A percentile compares a stretch with the other conserved stretches of the same genome.
phyloP scores from a whole-genome alignment of 306 rosid genomes.

The Dryas alaskensis region DNA sequence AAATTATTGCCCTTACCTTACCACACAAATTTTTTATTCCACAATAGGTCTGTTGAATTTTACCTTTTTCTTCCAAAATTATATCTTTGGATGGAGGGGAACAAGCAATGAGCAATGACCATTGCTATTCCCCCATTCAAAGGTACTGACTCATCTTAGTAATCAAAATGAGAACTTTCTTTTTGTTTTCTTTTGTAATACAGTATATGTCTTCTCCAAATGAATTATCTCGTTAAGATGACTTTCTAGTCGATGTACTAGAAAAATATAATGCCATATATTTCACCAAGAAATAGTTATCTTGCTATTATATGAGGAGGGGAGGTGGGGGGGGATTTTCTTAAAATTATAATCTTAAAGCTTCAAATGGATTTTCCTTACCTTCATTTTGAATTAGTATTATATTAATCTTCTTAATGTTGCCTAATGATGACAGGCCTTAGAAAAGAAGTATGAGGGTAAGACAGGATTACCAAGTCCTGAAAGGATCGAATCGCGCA shows the following conservation, averaged over 20 bases:
- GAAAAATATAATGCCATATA: too few relatives aligned
- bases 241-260: too few relatives aligned
- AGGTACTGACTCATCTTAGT: background rate
- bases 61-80: background rate
- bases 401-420: constrained; percentile 12
- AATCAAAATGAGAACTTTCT: background rate
- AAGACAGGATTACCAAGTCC: constrained; percentile 69
- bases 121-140: background rate
- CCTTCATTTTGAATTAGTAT: background rate
- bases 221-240: too few relatives aligned
- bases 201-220: background rate
- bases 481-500: constrained; percentile 61
- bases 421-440: constrained; percentile 46
- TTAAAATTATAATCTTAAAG: background rate
- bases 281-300: too few relatives aligned
- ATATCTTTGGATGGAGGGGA: background rate
- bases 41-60: background rate
- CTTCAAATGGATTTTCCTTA: background rate
- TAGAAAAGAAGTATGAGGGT: constrained; percentile 72
- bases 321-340: background rate
- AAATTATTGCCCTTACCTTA: background rate
- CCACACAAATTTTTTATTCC: background rate
- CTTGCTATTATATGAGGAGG: background rate
- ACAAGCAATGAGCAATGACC: background rate
- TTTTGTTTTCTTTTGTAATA: background rate